A percentile compares a stretch with the other conserved stretches of the same genome.
These are phyloP conservation scores for Cyberlindnera nakhonratchasimensis DNA, from an alignment of 805 yeast genomes.

Conservation along the genomic window DNA sequence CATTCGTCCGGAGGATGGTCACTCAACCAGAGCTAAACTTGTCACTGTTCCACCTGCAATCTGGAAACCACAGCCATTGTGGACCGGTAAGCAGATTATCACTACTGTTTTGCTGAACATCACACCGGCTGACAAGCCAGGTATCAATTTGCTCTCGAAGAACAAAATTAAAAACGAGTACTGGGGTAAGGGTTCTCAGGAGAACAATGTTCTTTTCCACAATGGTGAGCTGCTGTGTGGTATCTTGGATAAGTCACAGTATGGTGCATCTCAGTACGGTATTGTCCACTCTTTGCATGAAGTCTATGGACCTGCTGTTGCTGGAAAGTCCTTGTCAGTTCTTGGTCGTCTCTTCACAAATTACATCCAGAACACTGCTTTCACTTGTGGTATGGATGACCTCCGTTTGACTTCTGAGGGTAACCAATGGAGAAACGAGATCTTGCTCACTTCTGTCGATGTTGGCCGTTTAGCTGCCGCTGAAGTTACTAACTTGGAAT, in stretches of 20 bases:
- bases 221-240: constrained; percentile 90
- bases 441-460: constrained; percentile 71
- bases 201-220: constrained; percentile 80
- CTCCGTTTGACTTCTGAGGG: constrained; percentile 89
- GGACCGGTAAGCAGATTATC: constrained; percentile 98
- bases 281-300: constrained; percentile 94
- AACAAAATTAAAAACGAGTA: constrained; percentile 92
- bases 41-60: constrained; percentile 87
- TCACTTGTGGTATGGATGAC: constrained; percentile 99
- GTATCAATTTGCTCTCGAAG: constrained; percentile 76
- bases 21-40: constrained; percentile 66
- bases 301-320: constrained; percentile 86
- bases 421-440: constrained; percentile 81
- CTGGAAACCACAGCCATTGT: constrained; percentile 79
- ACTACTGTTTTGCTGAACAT: constrained; percentile 88
- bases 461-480: constrained; percentile 90
- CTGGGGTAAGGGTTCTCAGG: constrained; percentile 85
- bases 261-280: constrained; percentile 97
- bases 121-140: constrained; percentile 85
- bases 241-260: constrained; percentile 94
- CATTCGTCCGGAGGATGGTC: constrained; percentile 96
- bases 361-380: constrained; percentile 86
- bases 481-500: constrained; percentile 84
- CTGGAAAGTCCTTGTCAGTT: constrained; percentile 88
- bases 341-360: constrained; percentile 93